Evolutionary conservation across 1,139 yeast species (phyloP).

Genomic region (Pichia sp.): DNA sequence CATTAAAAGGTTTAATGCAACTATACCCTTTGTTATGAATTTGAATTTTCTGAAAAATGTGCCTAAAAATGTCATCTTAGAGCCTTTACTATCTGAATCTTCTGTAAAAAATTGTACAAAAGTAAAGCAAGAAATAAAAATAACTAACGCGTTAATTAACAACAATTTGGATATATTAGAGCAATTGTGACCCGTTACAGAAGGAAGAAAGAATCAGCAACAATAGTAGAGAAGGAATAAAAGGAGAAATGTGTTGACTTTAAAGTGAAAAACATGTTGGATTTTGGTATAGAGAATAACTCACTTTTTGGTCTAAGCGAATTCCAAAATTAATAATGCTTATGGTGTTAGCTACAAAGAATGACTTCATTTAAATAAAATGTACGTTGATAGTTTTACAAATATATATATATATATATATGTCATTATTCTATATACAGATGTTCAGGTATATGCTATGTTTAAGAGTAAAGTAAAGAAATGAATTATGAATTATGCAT

Average conservation of each 20-base stretch:
- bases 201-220: background rate
- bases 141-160: background rate
- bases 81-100: background rate
- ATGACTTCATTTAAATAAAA: background rate
- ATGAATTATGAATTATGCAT: constrained; percentile 6
- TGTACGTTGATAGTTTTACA: too few relatives aligned
- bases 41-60: constrained; percentile 30
- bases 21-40: constrained; percentile 48
- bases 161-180: constrained; percentile 5
- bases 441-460: background rate
- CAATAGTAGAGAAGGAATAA: background rate
- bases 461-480: background rate
- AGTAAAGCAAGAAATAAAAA: constrained; percentile 8
- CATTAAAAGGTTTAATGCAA: constrained; percentile 48
- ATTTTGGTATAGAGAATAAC: background rate
- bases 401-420: background rate
- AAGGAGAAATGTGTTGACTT: too few relatives aligned
- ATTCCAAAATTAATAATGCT: background rate
- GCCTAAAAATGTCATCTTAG: constrained; percentile 20
- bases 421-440: background rate
- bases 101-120: constrained; percentile 1
- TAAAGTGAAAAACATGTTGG: background rate
- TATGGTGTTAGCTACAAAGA: background rate
- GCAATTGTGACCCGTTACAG: background rate
- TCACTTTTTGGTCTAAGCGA: background rate